Evolutionary conservation across 2,329 filamentous ascomycete species (phyloP).

Genomic region (Fusarium illudens): DNA sequence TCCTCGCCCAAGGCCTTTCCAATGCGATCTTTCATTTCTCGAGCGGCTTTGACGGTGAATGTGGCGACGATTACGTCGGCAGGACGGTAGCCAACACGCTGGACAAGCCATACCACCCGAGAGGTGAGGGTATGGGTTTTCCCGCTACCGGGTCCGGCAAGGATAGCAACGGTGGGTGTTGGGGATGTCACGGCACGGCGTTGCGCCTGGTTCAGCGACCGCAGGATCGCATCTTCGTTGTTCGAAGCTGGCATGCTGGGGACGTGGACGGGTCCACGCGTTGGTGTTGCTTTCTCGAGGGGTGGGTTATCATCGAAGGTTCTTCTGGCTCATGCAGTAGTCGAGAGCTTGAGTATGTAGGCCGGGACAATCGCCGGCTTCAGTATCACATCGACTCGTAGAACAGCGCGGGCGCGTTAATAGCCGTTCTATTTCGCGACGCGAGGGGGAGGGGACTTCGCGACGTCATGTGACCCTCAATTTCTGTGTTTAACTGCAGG

Average conservation of each 20-base stretch:
- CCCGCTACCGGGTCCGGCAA: constrained; percentile 75
- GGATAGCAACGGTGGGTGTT: constrained; percentile 67
- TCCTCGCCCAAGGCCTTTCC: constrained; percentile 81
- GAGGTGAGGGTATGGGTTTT: constrained; percentile 97
- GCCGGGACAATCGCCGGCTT: not conserved
- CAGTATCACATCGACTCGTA: not conserved
- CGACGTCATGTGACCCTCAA: constrained; percentile 24
- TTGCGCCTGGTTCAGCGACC: constrained; percentile 64
- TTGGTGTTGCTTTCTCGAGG: constrained; percentile 11
- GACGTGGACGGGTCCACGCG: constrained; percentile 35
- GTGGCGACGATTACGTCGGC: constrained; percentile 94
- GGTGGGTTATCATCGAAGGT: constrained; percentile 22
- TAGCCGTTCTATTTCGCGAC: constrained; percentile 10
- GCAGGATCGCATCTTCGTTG: constrained; percentile 50
- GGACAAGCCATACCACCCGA: constrained; percentile 87
- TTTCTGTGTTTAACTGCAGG: not conserved
- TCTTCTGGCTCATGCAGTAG: not conserved
- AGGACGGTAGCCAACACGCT: constrained; percentile 75
- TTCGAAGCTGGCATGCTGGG: constrained; percentile 41
- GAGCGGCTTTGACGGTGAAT: constrained; percentile 94
- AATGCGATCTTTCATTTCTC: constrained; percentile 92
- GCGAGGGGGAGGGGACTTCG: constrained; percentile 12
- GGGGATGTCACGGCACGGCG: constrained; percentile 63
- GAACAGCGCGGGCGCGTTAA: constrained; percentile 6
- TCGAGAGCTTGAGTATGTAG: not conserved